A percentile compares a stretch with the other conserved stretches of the same genome.
These are phyloP conservation scores for Capsella bursapastoris DNA, from an alignment of 345 rosid genomes.

Conservation along the genomic window DNA sequence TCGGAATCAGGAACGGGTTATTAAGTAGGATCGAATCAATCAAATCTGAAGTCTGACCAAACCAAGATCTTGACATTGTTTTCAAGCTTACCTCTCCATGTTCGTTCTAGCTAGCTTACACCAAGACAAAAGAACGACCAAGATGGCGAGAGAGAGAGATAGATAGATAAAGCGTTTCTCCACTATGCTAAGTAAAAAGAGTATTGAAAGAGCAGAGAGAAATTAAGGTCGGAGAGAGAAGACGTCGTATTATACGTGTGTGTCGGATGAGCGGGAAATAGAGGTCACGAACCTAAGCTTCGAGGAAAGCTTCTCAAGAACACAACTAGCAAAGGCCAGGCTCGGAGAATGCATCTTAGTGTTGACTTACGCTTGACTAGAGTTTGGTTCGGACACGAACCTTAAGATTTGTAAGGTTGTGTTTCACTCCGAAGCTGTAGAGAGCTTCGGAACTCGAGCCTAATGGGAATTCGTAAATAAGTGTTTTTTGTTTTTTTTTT, in stretches of 20 bases:
- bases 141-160: slow-evolving; percentile 4
- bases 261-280: slow-evolving; percentile 49
- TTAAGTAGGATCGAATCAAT: background rate
- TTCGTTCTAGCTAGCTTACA: background rate
- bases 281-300: slow-evolving; percentile 49
- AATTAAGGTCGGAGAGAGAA: slow-evolving; percentile 23
- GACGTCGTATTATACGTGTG: slow-evolving; percentile 27
- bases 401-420: slow-evolving; percentile 21
- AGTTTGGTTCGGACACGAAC: slow-evolving; percentile 46
- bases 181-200: slow-evolving; percentile 46
- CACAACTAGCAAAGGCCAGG: slow-evolving; percentile 17
- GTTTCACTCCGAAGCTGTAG: slow-evolving; percentile 10
- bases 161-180: slow-evolving; percentile 36
- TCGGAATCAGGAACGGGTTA: background rate
- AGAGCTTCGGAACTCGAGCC: slow-evolving; percentile 46
- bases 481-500: background rate
- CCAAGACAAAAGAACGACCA: background rate
- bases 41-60: background rate
- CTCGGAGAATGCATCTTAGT: slow-evolving; percentile 13
- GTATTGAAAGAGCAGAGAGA: slow-evolving; percentile 19
- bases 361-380: slow-evolving; percentile 52
- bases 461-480: slow-evolving; percentile 45
- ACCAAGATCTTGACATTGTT: background rate
- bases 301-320: slow-evolving; percentile 34
- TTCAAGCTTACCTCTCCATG: slow-evolving; percentile 51